Evolutionary conservation across 2,329 filamentous ascomycete species (phyloP).

Genomic region (Clarireedia hainanense): DNA sequence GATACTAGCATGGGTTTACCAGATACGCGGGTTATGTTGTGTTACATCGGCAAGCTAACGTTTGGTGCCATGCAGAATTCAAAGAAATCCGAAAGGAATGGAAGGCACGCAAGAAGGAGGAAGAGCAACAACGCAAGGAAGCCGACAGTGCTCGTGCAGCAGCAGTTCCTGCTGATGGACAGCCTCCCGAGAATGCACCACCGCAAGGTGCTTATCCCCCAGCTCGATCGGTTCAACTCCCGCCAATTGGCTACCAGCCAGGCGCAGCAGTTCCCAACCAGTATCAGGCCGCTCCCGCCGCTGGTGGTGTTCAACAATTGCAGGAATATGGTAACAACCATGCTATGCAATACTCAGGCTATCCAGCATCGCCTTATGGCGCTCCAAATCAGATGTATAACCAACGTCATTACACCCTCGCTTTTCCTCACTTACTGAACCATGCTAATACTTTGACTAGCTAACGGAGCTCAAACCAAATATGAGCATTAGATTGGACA

Average conservation of each 20-base stretch:
- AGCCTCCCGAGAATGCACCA: constrained; percentile 44
- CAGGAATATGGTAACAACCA: constrained; percentile 44
- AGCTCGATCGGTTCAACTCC: constrained; percentile 56
- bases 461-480: constrained; percentile 27
- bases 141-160: constrained; percentile 73
- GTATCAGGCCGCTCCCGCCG: constrained; percentile 32
- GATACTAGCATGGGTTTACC: constrained; percentile 38
- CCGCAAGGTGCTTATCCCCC: constrained; percentile 39
- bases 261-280: constrained; percentile 40
- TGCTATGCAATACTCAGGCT: constrained; percentile 38
- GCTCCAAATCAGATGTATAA: constrained; percentile 46
- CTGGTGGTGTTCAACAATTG: constrained; percentile 46
- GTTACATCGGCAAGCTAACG: constrained; percentile 23
- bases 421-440: constrained; percentile 4
- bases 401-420: constrained; percentile 40
- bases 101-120: constrained; percentile 99
- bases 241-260: constrained; percentile 64
- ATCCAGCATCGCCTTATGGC: constrained; percentile 52
- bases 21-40: constrained; percentile 25
- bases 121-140: constrained; percentile 81
- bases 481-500: constrained; percentile 27
- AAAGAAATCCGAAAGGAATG: constrained; percentile 99
- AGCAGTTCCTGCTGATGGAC: constrained; percentile 47
- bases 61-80: constrained; percentile 54
- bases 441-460: constrained; percentile 23